Evolutionary conservation across 257 asterid species (phyloP), one percentile per base, ranked within the genome.

Genomic region (Echium plantagineum): DNA sequence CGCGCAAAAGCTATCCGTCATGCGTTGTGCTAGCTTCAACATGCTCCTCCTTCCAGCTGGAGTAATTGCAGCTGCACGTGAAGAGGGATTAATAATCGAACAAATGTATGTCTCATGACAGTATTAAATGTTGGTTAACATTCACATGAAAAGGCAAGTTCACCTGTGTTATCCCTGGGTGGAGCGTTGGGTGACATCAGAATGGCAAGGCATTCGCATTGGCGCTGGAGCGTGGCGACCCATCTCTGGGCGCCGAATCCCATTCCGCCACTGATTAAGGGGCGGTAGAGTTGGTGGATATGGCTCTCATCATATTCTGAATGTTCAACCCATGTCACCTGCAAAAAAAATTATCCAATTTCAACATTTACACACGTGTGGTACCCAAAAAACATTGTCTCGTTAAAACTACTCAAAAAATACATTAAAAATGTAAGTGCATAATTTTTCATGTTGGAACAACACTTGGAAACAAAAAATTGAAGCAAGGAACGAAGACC

Each of bases 251-350:
- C 95, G 22, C 98, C 98, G 55, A 83, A 76, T 28, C 85, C 94
- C 58, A 82, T 52, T 63, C 96, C 96, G 5, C 94, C 82, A 73
- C 82, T 65, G 64, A 90, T 68, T 59, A 83, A 68, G 21, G 98
- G 86, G 60, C 70, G 86, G 72, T 63, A 90, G 52, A 71, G 61
- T 35, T 79, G 71, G 57, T 83, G 89, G 65, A 82, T 58, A 15
- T 13, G 30, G 55, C 66, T 80, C 64, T 79, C 86, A 48, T 85
- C 90, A 60, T 81, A 87, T 55, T 83, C 91, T 60, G 72, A 75
- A 76, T 90, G 96, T 69, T 90, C 96, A 57, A 87, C 56, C 98
- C 96, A 90, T 9, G 79, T 80, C 59, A 90, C 90, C 96, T 90
- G 86, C 62, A 64, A 76, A 12, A 35, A 35, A 10, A 47, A 60